Percentiles rank a stretch among this genome's conserved stretches.
phyloP scores from a whole-genome alignment of 2,329 filamentous ascomycete genomes.

The Tolypocladium tundrense region DNA sequence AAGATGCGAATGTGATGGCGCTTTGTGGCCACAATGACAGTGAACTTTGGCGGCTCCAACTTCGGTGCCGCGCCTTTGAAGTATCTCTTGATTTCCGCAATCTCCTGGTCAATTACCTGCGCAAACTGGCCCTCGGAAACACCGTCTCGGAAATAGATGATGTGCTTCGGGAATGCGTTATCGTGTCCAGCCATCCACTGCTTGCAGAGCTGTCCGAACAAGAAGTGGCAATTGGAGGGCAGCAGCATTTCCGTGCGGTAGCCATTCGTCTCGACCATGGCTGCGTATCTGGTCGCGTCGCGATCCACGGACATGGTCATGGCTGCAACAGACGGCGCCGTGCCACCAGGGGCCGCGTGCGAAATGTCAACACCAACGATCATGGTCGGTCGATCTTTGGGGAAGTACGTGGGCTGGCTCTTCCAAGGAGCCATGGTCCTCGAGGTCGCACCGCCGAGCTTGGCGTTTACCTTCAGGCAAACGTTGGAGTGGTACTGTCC shows the following conservation, averaged over 20 bases:
- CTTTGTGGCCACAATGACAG: conserved; percentile 83
- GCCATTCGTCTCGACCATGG: conserved; percentile 74
- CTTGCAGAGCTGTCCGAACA: conserved; percentile 54
- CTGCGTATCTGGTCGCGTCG: conserved; percentile 64
- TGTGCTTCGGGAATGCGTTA: conserved; percentile 45
- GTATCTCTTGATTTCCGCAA: conserved; percentile 55
- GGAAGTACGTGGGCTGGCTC: conserved; percentile 21
- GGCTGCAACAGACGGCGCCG: conserved; percentile 68
- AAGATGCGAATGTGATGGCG: conserved; percentile 93
- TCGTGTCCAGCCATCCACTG: conserved; percentile 53
- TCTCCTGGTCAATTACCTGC: conserved; percentile 70
- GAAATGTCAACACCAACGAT: conserved; percentile 89
- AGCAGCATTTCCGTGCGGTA: conserved; percentile 71
- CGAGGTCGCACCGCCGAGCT: conserved; percentile 75
- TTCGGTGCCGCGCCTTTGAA: conserved; percentile 31
- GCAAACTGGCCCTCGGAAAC: conserved; percentile 80
- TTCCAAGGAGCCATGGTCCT: conserved; percentile 26
- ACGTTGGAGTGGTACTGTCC: conserved; percentile 90
- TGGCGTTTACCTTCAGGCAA: conserved; percentile 92
- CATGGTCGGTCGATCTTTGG: conserved; percentile 50
- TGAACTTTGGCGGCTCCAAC: conserved; percentile 52
- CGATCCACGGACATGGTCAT: conserved; percentile 74
- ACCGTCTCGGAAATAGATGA: conserved; percentile 91
- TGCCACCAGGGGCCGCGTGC: conserved; percentile 61
- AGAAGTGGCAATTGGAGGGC: conserved; percentile 50